These are phyloP conservation scores for Pythium insidiosum DNA, from an alignment of 352 stramenopile genomes.

Conservation along the genomic window DNA sequence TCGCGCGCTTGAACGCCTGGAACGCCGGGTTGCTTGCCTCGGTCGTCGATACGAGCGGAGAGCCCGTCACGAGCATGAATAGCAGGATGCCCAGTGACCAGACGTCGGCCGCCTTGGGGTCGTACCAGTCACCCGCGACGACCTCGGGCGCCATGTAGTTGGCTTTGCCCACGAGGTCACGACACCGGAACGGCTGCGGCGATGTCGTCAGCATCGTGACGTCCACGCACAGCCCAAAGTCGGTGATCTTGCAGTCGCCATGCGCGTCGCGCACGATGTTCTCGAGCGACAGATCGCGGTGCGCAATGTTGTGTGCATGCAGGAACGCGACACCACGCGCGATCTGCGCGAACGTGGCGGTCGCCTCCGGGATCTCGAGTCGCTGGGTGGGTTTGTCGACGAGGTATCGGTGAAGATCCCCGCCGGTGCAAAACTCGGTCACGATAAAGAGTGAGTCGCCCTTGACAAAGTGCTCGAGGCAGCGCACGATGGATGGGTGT, in stretches of 20 bases:
- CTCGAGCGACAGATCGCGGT: no score
- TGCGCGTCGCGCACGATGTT: conserved; percentile 34
- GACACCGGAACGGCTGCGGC: no score
- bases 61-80: conserved; percentile 35
- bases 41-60: conserved; percentile 22
- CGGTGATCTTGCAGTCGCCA: conserved; percentile 33
- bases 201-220: conserved; percentile 2
- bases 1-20: conserved; percentile 17
- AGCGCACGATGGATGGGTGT: no score
- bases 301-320: conserved; percentile 17
- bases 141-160: no score
- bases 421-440: no score
- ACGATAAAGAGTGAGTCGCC: no score
- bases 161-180: conserved; percentile 9
- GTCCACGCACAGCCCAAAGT: conserved; percentile 40
- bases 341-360: conserved; percentile 10
- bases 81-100: conserved; percentile 40
- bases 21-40: conserved; percentile 23
- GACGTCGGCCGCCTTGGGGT: conserved; percentile 27
- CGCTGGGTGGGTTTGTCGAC: no score
- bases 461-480: no score
- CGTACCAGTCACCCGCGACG: conserved; percentile 16
- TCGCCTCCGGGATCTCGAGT: no score
- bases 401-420: no score
- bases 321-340: conserved; percentile 5